Conservation (phyloP, 2,329 filamentous ascomycete genomes). For the Blumeriella jaapii region DNA sequence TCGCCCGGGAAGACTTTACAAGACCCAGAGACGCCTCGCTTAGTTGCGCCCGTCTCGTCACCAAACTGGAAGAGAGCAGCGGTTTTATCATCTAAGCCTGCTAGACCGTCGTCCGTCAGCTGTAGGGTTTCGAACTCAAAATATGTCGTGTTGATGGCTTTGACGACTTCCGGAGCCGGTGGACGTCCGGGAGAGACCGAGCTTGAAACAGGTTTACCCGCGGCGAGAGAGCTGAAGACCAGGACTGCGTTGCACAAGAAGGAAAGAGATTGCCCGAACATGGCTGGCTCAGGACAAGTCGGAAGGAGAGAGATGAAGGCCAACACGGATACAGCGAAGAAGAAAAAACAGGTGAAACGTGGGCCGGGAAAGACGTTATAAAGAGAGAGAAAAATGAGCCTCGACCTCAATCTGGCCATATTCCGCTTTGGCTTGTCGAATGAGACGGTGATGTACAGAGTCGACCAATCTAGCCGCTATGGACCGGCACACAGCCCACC, state of each 20-base stretch:
- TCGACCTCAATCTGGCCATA: too few relatives aligned
- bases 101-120: constrained; percentile 1
- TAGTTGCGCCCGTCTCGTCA: too few relatives aligned
- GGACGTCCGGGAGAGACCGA: not conserved
- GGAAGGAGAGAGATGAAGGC: too few relatives aligned
- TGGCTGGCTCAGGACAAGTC: too few relatives aligned
- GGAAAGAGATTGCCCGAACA: not conserved
- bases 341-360: too few relatives aligned
- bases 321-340: too few relatives aligned
- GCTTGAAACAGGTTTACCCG: constrained; percentile 1
- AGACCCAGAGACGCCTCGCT: not conserved
- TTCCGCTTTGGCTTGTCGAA: too few relatives aligned
- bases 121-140: constrained; percentile 1
- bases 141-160: not conserved
- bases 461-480: too few relatives aligned
- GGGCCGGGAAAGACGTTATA: too few relatives aligned
- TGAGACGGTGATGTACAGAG: too few relatives aligned
- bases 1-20: constrained; percentile 18
- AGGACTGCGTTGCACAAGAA: not conserved
- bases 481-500: too few relatives aligned
- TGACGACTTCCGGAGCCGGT: constrained; percentile 1
- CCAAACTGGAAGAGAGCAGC: constrained; percentile 1
- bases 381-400: too few relatives aligned
- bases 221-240: not conserved
- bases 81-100: not conserved